Evolutionary conservation across 2,329 filamentous ascomycete genomes (phyloP), one percentile per base, ranked within the genome.

Genomic region (Cladophialophora exuberans): DNA sequence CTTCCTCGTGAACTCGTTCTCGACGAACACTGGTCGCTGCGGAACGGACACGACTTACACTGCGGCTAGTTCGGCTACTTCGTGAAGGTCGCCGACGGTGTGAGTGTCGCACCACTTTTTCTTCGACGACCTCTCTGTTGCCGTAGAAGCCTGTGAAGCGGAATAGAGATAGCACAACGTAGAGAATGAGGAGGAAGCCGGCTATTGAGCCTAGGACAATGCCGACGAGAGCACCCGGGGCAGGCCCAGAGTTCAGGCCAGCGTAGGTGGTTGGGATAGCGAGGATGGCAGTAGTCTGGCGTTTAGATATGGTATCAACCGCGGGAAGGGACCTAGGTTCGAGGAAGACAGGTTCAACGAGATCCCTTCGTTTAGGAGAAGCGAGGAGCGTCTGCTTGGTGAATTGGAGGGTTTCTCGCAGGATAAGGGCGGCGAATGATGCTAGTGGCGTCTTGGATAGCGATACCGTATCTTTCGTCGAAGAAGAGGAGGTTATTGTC

Each of bases 181-280:
- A 78, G 25, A 83, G 69, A 10, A 83, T 58, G 28, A 84, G 70
- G 26, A 83, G 66, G 66, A 84, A 80, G 48, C 76, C 82, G 23
- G 70, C 73, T 43, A 78, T 72, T 36, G 73, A 71, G 59, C 76
- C 76, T 46, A 79, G 68, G 3, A 76, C 73, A 54, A 78, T 76
- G 61, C 70, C 76, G 7, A 69, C 76, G 11, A 79, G 66, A 45
- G 70, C 69, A 55, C 72, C 76, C 0, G 76, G 78, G 1, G 75
- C 42, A 0, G 83, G 83, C 4, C 82, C 78, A 22, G 71, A 64
- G 66, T 80, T 70, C 28, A 82, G 72, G 48, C 75, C 74, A 41
- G 78, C 75, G 70, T 88, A 88, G 62, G 82, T 82, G 22, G 81
- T 78, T 1, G 84, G 83, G 62, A 88, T 84, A 57, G 83, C 76